These are phyloP conservation scores for Coniochaeta sp. DNA, from an alignment of 2,329 filamentous ascomycete genomes.

Conservation along the genomic window DNA sequence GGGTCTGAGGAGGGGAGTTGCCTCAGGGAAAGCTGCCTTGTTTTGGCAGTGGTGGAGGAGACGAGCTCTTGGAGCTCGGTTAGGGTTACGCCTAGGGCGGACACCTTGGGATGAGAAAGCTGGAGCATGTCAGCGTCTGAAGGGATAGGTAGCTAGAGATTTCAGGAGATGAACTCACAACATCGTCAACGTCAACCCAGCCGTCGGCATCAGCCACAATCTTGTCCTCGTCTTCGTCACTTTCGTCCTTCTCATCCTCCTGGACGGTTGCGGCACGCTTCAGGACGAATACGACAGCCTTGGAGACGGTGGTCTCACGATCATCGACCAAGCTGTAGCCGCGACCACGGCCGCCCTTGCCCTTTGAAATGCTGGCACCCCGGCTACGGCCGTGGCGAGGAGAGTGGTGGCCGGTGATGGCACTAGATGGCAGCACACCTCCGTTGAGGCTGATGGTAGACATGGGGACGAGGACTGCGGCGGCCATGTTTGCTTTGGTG, in stretches of 20 bases:
- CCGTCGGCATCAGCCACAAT: constrained; percentile 29
- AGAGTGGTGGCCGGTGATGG: constrained; percentile 20
- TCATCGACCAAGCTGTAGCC: constrained; percentile 33
- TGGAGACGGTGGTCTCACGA: constrained; percentile 28
- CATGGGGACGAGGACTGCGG: constrained; percentile 25
- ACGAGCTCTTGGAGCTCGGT: constrained; percentile 26
- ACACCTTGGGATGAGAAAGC: constrained; percentile 27
- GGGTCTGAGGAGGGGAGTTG: constrained; percentile 15
- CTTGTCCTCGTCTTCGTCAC: constrained; percentile 14
- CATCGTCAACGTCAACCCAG: constrained; percentile 29
- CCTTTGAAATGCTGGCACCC: constrained; percentile 26
- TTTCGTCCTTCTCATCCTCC: constrained; percentile 22
- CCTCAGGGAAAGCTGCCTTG: constrained; percentile 24
- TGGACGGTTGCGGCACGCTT: constrained; percentile 25
- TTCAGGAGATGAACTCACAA: constrained; percentile 23
- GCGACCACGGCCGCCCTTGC: constrained; percentile 24
- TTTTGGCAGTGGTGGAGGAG: constrained; percentile 19
- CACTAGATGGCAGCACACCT: constrained; percentile 26
- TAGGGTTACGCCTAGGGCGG: constrained; percentile 24
- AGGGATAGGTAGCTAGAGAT: not conserved
- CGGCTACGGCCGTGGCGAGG: constrained; percentile 30
- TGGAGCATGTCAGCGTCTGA: constrained; percentile 6
- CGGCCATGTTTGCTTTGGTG: constrained; percentile 17
- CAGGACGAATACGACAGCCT: constrained; percentile 32
- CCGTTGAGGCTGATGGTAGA: constrained; percentile 25